Base-by-base conservation (phyloP, 768 basidiomycete genomes). In the Artomyces pyxidatus region DNA sequence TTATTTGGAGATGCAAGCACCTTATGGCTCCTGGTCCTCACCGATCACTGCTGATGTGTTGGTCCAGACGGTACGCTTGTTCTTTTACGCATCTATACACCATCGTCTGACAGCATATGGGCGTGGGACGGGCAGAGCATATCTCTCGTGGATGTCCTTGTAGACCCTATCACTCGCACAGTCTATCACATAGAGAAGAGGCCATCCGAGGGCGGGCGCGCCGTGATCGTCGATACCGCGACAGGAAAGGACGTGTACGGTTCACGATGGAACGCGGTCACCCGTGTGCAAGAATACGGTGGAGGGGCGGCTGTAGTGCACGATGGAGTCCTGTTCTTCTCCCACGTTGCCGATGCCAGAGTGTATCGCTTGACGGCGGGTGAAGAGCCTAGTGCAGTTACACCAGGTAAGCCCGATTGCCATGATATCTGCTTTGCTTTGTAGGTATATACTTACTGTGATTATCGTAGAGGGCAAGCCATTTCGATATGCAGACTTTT, bases 201-300 rank as follows among this genome's bases (percentile, higher is more conserved):
- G 10, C 77, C 86, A 1, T 71, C 66, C 4, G 77, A 81, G 39
- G 71, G 64, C 1, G 79, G 76, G 3, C 71, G 86, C 3, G 69
- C 59, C 44, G 79, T 81, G 1, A 64, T 88, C 21, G 74, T 89
- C 14, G 66, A 78, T 23, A 78, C 78, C 0, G 46, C 63, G 22
- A 64, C 65, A 4, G 66, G 69, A 19, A 61, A 63, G 37, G 87
- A 88, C 41, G 58, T 85, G 21, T 70, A 81, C 11, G 73, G 73
- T 1, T 58, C 65, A 27, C 71, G 69, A 0, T 85, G 75, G 72
- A 83, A 75, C 59, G 78, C 70, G 4, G 70, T 76, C 28, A 74
- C 76, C 0, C 61, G 70, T 14, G 83, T 87, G 3, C 77, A 85
- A 22, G 85, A 86, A 60, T 87, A 87, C 45, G 85, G 87, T 0